These are phyloP conservation scores for Climacium dendroides DNA, from an alignment of 225 moss, liverwort and hornwort species.

Conservation along the genomic window DNA sequence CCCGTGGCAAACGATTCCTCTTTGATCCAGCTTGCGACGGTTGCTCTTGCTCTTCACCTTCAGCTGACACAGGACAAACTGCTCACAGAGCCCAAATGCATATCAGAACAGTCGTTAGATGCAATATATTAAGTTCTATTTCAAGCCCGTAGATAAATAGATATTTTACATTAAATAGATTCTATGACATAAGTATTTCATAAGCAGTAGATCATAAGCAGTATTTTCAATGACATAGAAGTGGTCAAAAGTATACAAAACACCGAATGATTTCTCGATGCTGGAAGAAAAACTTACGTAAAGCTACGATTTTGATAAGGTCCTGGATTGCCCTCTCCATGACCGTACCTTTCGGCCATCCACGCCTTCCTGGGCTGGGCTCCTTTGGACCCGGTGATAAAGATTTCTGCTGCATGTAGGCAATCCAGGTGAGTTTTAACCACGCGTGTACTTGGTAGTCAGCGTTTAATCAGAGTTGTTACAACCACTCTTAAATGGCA, in stretches of 20 bases:
- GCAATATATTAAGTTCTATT: background rate
- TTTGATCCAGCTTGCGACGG: conserved; percentile 60
- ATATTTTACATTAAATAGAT: background rate
- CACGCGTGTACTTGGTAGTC: background rate
- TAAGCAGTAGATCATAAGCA: background rate
- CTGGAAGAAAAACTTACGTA: conserved; percentile 28
- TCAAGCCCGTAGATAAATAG: background rate
- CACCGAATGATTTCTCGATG: background rate
- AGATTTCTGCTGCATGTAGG: conserved; percentile 24
- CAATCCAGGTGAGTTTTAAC: background rate
- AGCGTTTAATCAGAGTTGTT: background rate
- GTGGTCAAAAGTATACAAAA: background rate
- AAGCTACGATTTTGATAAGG: conserved; percentile 62
- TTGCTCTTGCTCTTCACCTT: conserved; percentile 62
- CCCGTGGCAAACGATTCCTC: conserved; percentile 85
- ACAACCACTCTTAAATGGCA: background rate
- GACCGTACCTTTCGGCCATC: conserved; percentile 98
- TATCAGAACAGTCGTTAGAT: background rate
- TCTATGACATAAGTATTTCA: background rate
- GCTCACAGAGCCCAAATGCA: background rate
- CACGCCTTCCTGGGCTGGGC: conserved; percentile 79
- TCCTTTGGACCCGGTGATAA: conserved; percentile 81
- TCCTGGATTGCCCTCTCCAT: conserved; percentile 97
- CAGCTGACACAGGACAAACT: conserved; percentile 79
- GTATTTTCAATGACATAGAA: background rate